Percentiles rank a stretch among this genome's conserved stretches.
Evolutionary conservation across 75 land plant species (phyloP).

Genomic region (Pseudotsuga menziesii): DNA sequence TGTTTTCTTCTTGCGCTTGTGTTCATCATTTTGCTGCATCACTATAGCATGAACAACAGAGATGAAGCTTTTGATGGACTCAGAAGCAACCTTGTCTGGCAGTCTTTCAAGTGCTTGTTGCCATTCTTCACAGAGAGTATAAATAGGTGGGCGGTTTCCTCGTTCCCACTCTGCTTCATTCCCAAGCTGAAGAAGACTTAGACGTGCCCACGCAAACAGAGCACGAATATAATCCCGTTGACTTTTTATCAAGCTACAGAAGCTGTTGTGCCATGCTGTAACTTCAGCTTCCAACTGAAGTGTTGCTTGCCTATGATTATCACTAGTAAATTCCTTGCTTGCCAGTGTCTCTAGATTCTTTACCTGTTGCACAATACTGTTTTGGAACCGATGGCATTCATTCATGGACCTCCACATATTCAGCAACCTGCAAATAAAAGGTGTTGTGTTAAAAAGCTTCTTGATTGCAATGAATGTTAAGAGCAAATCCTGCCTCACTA

Average conservation of each 20-base stretch:
- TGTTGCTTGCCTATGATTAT: constrained; percentile 68
- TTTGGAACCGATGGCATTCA: constrained; percentile 73
- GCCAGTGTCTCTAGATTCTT: constrained; percentile 29
- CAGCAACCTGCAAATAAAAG: constrained; percentile 55
- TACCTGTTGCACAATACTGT: constrained; percentile 67
- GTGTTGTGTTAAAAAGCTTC: background rate
- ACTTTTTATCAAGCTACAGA: constrained; percentile 50
- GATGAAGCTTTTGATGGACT: constrained; percentile 73
- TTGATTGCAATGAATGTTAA: background rate
- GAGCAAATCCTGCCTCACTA: background rate
- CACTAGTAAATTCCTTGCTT: constrained; percentile 12
- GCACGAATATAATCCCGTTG: constrained; percentile 80
- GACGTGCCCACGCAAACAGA: constrained; percentile 79
- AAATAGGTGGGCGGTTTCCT: constrained; percentile 45
- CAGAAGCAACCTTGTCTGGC: constrained; percentile 86
- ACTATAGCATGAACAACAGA: constrained; percentile 60
- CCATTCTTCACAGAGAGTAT: constrained; percentile 75
- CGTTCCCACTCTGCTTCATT: constrained; percentile 22
- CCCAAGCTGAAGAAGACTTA: constrained; percentile 60
- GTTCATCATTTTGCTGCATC: constrained; percentile 70
- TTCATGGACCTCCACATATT: constrained; percentile 94
- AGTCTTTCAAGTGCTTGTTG: constrained; percentile 52
- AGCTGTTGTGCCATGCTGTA: constrained; percentile 54
- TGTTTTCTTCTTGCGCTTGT: constrained; percentile 61
- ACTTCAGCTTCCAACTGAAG: constrained; percentile 76